Percentiles rank a stretch among this genome's conserved stretches.
Conservation (phyloP, 2,329 filamentous ascomycete genomes). For the Fusarium oligoseptatum region DNA sequence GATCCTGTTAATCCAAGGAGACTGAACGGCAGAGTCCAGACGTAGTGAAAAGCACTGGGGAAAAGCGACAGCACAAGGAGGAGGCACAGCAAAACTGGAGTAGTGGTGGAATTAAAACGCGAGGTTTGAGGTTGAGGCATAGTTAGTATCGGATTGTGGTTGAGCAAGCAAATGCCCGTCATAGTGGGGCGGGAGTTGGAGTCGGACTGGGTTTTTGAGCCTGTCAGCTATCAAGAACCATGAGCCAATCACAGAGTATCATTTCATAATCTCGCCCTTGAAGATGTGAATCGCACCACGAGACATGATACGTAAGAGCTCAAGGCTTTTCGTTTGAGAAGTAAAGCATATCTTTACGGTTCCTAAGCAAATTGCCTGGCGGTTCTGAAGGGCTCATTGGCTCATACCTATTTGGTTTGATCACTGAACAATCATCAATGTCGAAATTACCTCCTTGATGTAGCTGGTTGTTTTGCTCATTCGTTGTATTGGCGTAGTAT, state of each 20-base stretch:
- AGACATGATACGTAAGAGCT: background rate
- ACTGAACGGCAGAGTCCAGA: constrained; percentile 63
- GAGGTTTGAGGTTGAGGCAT: constrained; percentile 61
- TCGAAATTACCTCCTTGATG: constrained; percentile 1
- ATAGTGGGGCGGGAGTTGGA: constrained; percentile 49
- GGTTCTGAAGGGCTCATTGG: background rate
- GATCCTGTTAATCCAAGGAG: constrained; percentile 53
- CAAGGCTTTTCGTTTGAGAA: background rate
- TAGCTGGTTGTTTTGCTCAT: constrained; percentile 19
- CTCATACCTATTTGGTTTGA: background rate
- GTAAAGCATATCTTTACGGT: background rate
- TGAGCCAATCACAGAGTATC: constrained; percentile 31
- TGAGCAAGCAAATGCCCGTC: constrained; percentile 26
- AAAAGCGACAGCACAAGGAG: constrained; percentile 66
- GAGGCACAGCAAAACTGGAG: constrained; percentile 59
- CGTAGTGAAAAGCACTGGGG: constrained; percentile 64
- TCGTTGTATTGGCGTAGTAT: constrained; percentile 45
- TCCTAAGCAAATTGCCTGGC: no score
- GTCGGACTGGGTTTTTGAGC: constrained; percentile 16
- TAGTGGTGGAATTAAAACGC: constrained; percentile 55
- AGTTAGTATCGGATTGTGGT: constrained; percentile 38
- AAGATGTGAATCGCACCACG: background rate
- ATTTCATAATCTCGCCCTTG: constrained; percentile 36
- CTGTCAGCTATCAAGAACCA: constrained; percentile 14
- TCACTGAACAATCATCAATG: background rate